Percentiles rank a stretch among this genome's conserved stretches.
Conservation (phyloP, 495 filamentous ascomycete species). For the Aspergillus homomorphus region DNA sequence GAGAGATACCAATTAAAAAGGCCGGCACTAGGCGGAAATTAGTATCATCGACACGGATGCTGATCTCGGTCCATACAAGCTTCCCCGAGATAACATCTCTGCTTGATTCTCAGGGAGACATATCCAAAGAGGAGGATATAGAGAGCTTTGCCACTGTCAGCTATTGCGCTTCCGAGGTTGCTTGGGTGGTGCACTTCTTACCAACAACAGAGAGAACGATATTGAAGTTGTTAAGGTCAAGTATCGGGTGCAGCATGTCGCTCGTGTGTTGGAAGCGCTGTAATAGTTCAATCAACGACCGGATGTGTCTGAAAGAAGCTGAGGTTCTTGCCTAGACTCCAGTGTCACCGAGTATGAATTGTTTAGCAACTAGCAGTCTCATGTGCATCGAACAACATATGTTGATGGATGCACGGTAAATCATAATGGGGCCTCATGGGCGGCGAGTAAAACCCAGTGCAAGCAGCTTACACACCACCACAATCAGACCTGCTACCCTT, state of each 20-base stretch:
- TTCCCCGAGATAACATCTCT: constrained; percentile 55
- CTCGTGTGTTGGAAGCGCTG: background rate
- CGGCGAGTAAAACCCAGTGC: background rate
- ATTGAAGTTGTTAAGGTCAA: constrained; percentile 54
- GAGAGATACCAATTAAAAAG: constrained; percentile 43
- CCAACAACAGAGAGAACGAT: constrained; percentile 44
- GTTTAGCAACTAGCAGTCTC: background rate
- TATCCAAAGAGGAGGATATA: constrained; percentile 42
- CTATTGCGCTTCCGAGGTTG: background rate
- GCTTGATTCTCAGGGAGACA: constrained; percentile 52
- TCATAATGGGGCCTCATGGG: background rate
- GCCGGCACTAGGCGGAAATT: constrained; percentile 44
- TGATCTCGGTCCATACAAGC: constrained; percentile 39
- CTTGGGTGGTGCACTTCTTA: constrained; percentile 19
- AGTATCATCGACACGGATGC: background rate
- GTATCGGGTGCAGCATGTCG: constrained; percentile 45
- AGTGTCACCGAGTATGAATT: background rate
- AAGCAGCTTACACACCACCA: background rate
- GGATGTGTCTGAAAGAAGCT: background rate
- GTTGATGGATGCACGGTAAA: background rate
- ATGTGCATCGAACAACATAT: background rate
- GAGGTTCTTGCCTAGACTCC: background rate
- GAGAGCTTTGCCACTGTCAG: constrained; percentile 24
- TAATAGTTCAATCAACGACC: background rate
- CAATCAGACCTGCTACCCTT: background rate